phyloP scores from a whole-genome alignment of 1,284 basidiomycete genomes.

The Heterobasidion irregulare region DNA sequence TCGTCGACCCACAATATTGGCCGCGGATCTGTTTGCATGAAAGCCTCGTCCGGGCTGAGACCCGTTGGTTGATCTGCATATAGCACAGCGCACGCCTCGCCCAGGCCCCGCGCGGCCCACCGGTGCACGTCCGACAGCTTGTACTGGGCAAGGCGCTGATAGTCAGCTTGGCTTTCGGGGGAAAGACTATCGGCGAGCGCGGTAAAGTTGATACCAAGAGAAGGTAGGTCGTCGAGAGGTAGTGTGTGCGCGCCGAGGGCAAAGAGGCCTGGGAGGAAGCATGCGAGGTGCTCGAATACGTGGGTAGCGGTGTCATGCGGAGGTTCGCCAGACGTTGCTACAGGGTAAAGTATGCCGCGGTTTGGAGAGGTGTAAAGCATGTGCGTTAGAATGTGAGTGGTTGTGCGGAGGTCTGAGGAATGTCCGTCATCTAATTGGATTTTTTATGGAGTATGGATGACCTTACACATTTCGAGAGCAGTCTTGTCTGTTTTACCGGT shows the following conservation, averaged over 20 bases:
- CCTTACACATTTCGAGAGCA: constrained; percentile 58
- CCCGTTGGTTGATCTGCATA: constrained; percentile 59
- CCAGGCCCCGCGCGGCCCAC: constrained; percentile 64
- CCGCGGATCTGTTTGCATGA: background rate
- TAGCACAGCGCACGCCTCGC: constrained; percentile 54
- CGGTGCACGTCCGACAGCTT: constrained; percentile 38
- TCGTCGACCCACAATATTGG: constrained; percentile 40
- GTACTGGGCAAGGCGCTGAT: constrained; percentile 26
- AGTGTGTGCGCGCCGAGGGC: constrained; percentile 65
- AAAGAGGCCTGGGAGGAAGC: constrained; percentile 73
- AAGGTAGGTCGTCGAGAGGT: constrained; percentile 37
- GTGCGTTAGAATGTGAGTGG: constrained; percentile 52
- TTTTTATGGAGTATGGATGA: no score
- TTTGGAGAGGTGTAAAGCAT: constrained; percentile 58
- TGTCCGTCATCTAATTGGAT: constrained; percentile 13
- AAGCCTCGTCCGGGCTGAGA: constrained; percentile 51
- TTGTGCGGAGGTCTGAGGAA: constrained; percentile 65
- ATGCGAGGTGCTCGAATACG: constrained; percentile 69
- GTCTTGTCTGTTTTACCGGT: constrained; percentile 49
- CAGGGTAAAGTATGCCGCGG: constrained; percentile 64
- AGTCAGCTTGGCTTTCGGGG: constrained; percentile 19
- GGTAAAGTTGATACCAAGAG: constrained; percentile 32
- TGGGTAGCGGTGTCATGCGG: constrained; percentile 39
- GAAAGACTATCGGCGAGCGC: constrained; percentile 28
- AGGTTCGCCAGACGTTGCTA: constrained; percentile 33